These are phyloP conservation scores for Paraurostyla sp. DNA, from an alignment of 73 alveolate species.

Conservation along the genomic window DNA sequence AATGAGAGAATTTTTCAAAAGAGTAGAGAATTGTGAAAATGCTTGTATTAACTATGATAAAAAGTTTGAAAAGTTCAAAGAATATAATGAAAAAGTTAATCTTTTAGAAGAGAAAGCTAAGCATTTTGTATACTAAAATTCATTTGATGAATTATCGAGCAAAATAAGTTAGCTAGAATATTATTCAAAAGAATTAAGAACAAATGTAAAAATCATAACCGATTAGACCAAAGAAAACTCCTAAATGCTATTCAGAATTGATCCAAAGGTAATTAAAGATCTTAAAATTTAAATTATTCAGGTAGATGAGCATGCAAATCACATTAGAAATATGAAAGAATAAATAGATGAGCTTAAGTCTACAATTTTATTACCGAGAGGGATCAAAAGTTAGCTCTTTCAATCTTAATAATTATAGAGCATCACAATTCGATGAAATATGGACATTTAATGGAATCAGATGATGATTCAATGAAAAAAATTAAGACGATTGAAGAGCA, in stretches of 20 bases:
- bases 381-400: too few species aligned
- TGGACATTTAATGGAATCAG: too few species aligned
- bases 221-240: neutral
- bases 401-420: constrained; percentile 9
- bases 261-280: neutral
- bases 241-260: neutral
- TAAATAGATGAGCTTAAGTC: neutral
- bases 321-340: constrained; percentile 21
- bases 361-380: too few species aligned
- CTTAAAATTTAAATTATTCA: neutral
- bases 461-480: too few species aligned
- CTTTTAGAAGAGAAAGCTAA: neutral
- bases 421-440: neutral
- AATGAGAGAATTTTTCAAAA: neutral
- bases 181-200: neutral
- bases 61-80: constrained; percentile 18
- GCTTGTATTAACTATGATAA: constrained; percentile 40
- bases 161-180: too few species aligned
- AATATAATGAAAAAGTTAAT: neutral
- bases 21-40: constrained; percentile 16
- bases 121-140: neutral
- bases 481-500: too few species aligned
- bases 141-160: neutral
- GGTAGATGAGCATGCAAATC: neutral
- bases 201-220: neutral